phyloP scores from a whole-genome alignment of 345 rosid species.

The Camelina sativa region DNA sequence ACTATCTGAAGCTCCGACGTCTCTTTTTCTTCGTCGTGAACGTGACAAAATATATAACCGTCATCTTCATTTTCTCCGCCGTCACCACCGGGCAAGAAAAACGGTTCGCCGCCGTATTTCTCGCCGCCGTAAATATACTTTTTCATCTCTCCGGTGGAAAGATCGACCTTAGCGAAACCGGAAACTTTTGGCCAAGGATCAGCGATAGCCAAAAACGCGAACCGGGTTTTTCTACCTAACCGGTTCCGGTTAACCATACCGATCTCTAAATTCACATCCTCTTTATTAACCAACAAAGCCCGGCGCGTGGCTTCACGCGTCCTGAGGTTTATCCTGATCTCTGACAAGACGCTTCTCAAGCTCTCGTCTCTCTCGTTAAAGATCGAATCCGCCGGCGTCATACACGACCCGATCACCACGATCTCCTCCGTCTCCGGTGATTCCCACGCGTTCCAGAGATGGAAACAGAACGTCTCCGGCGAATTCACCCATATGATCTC shows the following conservation, averaged over 20 bases:
- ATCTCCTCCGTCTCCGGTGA: constrained; percentile 77
- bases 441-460: constrained; percentile 98
- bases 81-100: constrained; percentile 57
- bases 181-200: constrained; percentile 98
- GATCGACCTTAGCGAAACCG: constrained; percentile 88
- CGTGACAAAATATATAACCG: constrained; percentile 73
- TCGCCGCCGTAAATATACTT: constrained; percentile 69
- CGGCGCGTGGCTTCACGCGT: constrained; percentile 80
- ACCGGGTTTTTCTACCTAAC: constrained; percentile 77
- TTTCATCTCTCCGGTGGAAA: constrained; percentile 63
- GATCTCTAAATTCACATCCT: constrained; percentile 74
- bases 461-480: constrained; percentile 85
- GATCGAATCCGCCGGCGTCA: constrained; percentile 95
- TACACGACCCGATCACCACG: constrained; percentile 93
- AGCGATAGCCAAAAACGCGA: constrained; percentile 80
- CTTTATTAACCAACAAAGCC: constrained; percentile 52
- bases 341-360: constrained; percentile 69
- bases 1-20: constrained; percentile 84
- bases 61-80: constrained; percentile 66
- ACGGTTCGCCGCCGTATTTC: constrained; percentile 86
- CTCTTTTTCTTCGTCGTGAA: constrained; percentile 76
- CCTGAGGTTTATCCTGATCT: constrained; percentile 74
- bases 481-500: constrained; percentile 79
- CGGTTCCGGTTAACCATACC: constrained; percentile 92
- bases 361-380: constrained; percentile 88